Conservation (phyloP, 306 rosid genomes). For the Citrullus colocynthis region DNA sequence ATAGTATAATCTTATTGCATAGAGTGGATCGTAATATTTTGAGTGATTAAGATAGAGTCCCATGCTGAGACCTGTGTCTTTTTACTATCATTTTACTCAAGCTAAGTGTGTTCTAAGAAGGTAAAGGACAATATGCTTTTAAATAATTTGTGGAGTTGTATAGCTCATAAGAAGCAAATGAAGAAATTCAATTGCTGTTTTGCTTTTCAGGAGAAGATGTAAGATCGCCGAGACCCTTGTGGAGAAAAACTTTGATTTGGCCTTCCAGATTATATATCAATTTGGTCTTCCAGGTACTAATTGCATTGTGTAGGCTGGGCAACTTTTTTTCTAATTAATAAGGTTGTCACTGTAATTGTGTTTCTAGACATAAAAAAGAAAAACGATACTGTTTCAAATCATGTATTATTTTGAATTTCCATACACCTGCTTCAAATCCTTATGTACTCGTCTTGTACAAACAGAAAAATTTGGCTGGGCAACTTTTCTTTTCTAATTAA, state of each 20-base stretch:
- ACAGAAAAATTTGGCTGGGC: slow-evolving; percentile 83
- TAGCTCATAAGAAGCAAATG: slow-evolving; percentile 7
- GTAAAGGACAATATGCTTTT: background rate
- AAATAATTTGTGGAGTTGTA: slow-evolving; percentile 1
- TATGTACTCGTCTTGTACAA: slow-evolving; percentile 18
- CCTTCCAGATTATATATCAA: slow-evolving; percentile 88
- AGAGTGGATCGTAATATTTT: background rate
- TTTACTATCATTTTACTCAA: background rate
- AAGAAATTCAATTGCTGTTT: slow-evolving; percentile 13
- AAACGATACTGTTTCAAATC: too few species aligned
- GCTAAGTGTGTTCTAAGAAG: background rate
- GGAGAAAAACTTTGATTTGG: slow-evolving; percentile 91
- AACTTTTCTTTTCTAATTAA: too few species aligned
- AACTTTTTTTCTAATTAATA: background rate
- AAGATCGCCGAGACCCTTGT: slow-evolving; percentile 89
- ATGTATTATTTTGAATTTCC: background rate
- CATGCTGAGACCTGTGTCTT: background rate
- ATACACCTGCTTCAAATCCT: background rate
- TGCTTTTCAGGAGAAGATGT: slow-evolving; percentile 66
- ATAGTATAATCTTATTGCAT: background rate
- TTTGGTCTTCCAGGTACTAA: slow-evolving; percentile 76
- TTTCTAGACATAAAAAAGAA: too few species aligned
- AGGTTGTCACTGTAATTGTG: background rate
- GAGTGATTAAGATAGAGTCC: background rate
- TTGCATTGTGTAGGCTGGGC: slow-evolving; percentile 8